A percentile compares a stretch with the other conserved stretches of the same genome.
Evolutionary conservation across 2,329 filamentous ascomycete species (phyloP).

Genomic region (Monilinia fructicola): DNA sequence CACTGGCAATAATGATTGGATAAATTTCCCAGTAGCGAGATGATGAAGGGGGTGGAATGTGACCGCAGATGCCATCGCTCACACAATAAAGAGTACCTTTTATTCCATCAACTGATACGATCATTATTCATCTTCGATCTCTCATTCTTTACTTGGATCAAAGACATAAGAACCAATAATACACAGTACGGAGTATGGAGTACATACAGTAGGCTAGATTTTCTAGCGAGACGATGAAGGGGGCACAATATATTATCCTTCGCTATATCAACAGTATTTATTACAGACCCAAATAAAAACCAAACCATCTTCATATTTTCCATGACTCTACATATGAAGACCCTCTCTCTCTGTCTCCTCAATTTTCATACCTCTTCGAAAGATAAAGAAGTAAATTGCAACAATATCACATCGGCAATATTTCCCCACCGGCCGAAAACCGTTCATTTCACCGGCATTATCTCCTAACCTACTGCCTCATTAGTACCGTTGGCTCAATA

Average conservation of each 20-base stretch:
- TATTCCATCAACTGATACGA: neutral
- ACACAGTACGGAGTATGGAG: too few species aligned
- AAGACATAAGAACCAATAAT: too few species aligned
- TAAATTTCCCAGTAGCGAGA: neutral
- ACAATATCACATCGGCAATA: too few species aligned
- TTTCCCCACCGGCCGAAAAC: too few species aligned
- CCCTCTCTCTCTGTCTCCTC: too few species aligned
- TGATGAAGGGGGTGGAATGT: slow-evolving; percentile 7
- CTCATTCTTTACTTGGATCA: too few species aligned
- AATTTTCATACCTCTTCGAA: too few species aligned
- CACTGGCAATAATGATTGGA: neutral
- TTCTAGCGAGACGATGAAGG: neutral
- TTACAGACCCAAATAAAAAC: too few species aligned
- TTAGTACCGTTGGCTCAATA: slow-evolving; percentile 1
- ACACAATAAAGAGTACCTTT: neutral
- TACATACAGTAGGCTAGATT: neutral
- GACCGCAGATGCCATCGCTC: too few species aligned
- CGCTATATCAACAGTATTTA: neutral
- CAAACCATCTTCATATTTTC: too few species aligned
- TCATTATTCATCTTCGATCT: neutral
- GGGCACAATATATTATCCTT: neutral
- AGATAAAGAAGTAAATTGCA: too few species aligned
- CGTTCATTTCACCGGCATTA: neutral
- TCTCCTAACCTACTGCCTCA: slow-evolving; percentile 13
- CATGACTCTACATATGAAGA: too few species aligned